Base-by-base conservation (phyloP, 768 basidiomycete species). In the Chalciporus sphaerocephalus region DNA sequence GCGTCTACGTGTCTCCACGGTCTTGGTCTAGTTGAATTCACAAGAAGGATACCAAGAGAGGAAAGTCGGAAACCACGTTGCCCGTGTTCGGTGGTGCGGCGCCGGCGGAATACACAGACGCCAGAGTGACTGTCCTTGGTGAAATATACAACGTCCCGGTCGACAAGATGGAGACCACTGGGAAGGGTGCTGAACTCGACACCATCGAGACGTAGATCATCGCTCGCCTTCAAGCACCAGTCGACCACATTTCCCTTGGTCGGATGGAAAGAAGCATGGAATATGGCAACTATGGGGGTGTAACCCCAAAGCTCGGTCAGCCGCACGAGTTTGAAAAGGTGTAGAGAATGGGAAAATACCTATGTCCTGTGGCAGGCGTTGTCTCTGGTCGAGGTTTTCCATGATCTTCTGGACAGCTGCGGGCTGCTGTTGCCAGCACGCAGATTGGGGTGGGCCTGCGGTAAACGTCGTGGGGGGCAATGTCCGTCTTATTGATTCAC, bases 221-320 rank as follows among this genome's bases (percentile, higher is more conserved):
- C 77, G 59, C 71, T 80, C 8, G 81, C 79, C 57, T 81, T 87
- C 23, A 85, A 59, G 35, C 74, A 80, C 89, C 90, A 92, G 64
- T 91, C 88, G 12, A 91, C 70, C 12, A 82, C 61, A 60, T 89
- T 90, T 12, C 89, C 89, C 52, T 79, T 76, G 17, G 87, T 92
- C 1, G 87, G 85, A 66, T 92, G 89, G 56, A 92, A 92, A 6
- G 87, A 87, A 15, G 83, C 75, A 65, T 91, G 87, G 51, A 90
- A 91, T 60, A 90, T 84, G 10, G 87, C 85, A 58, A 87, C 88
- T 90, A 27, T 5, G 15, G 5, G 20, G 15, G 20, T 28, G 12
- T 23, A 27, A 20, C 17, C 27, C 34, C 37, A 5, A 18, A 35
- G 1, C 24, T 24, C 18, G 2, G 23, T 48, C 41, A 27, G 36